Base-by-base conservation (phyloP, 2,329 filamentous ascomycete genomes). In the Fusarium marasasianum region DNA sequence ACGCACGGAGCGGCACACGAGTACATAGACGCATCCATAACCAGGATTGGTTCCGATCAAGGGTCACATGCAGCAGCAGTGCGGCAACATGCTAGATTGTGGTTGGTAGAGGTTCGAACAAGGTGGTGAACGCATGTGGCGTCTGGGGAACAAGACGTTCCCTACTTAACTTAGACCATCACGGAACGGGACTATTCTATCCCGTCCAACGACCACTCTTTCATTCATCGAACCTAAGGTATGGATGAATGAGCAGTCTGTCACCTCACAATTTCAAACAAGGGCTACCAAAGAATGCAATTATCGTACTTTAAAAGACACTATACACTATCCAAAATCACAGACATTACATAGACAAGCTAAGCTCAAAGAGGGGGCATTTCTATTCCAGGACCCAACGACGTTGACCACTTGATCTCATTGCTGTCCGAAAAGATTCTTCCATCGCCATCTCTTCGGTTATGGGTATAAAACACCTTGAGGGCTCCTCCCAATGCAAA, bases 261-360 rank as follows among this genome's bases (percentile, higher is more conserved):
- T 51, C 17, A 31, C 29, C 20, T 58, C 33, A 37, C 55, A 17
- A 35, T n/a, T 38, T 9, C 11, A 29, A 18, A n/a, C 12, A 15
- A 38, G 48, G 40, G 37, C 26, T 43, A 54, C 38, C 40, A 26
- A 61, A 40, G 37, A 31, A 45, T 45, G 51, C 54, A 66, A 75
- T 71, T 58, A 54, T 51, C 41, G 60, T 33, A 54, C 63, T 72
- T 72, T 51, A 69, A 67, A 47, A 58, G 53, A 75, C 63, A 74
- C 72, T 76, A 74, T 62, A 76, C 69, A 75, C 60, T 77, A 77
- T 66, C 63, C 66, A 67, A 67, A 63, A 76, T 76, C 63, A 74
- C 68, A 77, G 55, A 71, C 72, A 77, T 76, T 77, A 77, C 73
- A 69, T 66, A 72, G 66, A 74, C 75, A 75, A 60, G 74, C 59